Conservation (phyloP, 2,329 filamentous ascomycete genomes). For the Nigrograna mackinnonii region DNA sequence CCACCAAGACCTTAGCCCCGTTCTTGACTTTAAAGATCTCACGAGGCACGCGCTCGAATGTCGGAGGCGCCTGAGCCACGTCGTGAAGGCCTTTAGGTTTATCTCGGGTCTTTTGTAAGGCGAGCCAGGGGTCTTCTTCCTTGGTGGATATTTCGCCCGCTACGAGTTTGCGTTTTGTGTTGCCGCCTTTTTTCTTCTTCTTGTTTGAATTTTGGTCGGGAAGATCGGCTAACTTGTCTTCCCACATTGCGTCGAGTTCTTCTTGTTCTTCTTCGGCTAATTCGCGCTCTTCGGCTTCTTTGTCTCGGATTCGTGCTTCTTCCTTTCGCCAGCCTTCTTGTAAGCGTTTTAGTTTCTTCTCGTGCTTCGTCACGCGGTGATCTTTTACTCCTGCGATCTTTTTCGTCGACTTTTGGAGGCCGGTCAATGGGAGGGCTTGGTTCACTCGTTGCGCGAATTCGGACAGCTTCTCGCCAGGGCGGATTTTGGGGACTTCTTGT, state of each 20-base stretch:
- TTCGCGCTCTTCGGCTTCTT: constrained; percentile 77
- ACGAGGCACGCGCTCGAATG: constrained; percentile 64
- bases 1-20: constrained; percentile 68
- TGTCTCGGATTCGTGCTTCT: constrained; percentile 63
- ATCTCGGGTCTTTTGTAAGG: constrained; percentile 60
- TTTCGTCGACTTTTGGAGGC: constrained; percentile 64
- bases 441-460: constrained; percentile 85
- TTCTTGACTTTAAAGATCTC: constrained; percentile 68
- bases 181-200: constrained; percentile 50
- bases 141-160: constrained; percentile 56
- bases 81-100: constrained; percentile 62
- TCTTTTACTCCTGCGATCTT: constrained; percentile 69
- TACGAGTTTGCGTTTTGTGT: constrained; percentile 54
- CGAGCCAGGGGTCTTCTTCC: constrained; percentile 77
- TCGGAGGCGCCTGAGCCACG: constrained; percentile 76
- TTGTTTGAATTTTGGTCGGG: constrained; percentile 56
- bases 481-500: constrained; percentile 61
- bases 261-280: constrained; percentile 66
- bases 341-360: constrained; percentile 71
- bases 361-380: constrained; percentile 73
- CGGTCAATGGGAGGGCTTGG: constrained; percentile 76
- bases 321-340: constrained; percentile 62
- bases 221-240: constrained; percentile 65
- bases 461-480: constrained; percentile 79
- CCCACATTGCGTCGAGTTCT: constrained; percentile 64